Base-by-base conservation (phyloP, 169 alveolate species). In the Eimeria necatrix region DNA sequence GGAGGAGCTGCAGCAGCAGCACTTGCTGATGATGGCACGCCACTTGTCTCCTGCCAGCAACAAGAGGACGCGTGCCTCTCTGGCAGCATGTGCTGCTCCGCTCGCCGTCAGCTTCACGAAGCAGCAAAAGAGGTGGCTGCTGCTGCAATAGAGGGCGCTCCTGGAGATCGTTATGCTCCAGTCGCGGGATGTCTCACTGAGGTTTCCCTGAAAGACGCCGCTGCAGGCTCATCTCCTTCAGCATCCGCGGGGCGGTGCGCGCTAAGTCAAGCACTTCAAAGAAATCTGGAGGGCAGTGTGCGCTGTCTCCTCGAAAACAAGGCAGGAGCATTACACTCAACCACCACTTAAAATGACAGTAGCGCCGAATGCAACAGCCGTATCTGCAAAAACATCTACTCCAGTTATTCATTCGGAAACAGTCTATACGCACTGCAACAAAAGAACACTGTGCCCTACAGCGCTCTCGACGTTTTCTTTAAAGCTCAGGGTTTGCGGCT, bases 81-180 rank as follows among this genome's bases (percentile, higher is more conserved):
- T 46, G 87, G 87, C n/a, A 61, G 87, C 64, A 18, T 78, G 16
- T 78, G 87, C 87, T 9, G 56, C 87, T 10, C 41, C 32, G 87
- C 68, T 24, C 87, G 87, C 26, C 20, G 5, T 24, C 64, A 18
- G 26, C 87, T 78, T 32, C 64, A 46, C 16, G 64, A 6, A 18
- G 87, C 87, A 49, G 87, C 68, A 78, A 78, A 46, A 14, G 68
- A 8, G 10, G 68, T 78, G 0, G 64, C 46, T 24, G 41, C 60
- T 24, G 87, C 68, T 48, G 68, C 41, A 32, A 32, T 32, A 32
- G 41, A 32, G 41, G 41, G 41, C 41, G 41, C 41, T 32, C 41
- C 41, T 32, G 41, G 41, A 32, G 41, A 2, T 32, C 41, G 0
- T 32, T 32, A 32, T 32, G 41, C 41, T 32, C 3, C 41, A 32